phyloP scores from a whole-genome alignment of 108 stramenopile species.

The Conticribra weissflogii region DNA sequence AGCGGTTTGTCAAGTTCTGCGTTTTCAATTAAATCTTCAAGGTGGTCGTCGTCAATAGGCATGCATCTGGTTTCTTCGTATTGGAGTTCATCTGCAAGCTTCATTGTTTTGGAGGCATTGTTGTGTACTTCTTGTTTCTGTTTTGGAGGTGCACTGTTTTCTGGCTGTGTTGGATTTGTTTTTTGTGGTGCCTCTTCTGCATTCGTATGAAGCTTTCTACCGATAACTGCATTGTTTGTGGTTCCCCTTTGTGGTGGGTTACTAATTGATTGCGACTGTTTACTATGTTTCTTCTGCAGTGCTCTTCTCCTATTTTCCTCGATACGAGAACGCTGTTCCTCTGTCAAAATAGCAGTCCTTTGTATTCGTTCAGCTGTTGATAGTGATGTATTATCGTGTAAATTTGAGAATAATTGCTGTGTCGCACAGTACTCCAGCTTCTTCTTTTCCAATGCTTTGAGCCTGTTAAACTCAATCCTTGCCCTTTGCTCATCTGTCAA shows the following conservation, averaged over 20 bases:
- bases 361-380: background rate
- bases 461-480: conserved; percentile 18
- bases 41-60: conserved; percentile 37
- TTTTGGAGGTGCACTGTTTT: background rate
- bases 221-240: background rate
- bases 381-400: background rate
- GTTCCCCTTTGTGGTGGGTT: background rate
- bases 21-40: conserved; percentile 56
- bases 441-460: conserved; percentile 24
- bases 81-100: conserved; percentile 33
- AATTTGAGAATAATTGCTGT: background rate
- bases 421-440: background rate
- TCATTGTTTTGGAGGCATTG: conserved; percentile 24
- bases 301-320: conserved; percentile 20
- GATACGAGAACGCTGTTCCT: conserved; percentile 22
- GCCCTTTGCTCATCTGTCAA: conserved; percentile 39
- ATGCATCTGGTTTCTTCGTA: conserved; percentile 30
- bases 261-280: background rate
- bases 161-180: background rate
- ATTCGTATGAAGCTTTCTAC: too few relatives aligned
- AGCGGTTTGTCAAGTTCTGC: conserved; percentile 60
- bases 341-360: background rate
- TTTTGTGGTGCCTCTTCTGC: too few relatives aligned
- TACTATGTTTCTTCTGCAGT: conserved; percentile 18
- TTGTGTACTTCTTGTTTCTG: conserved; percentile 2